A percentile compares a stretch with the other conserved stretches of the same genome.
Evolutionary conservation across 2,329 filamentous ascomycete species (phyloP).

Genomic region (Akanthomyces uredinophilus): DNA sequence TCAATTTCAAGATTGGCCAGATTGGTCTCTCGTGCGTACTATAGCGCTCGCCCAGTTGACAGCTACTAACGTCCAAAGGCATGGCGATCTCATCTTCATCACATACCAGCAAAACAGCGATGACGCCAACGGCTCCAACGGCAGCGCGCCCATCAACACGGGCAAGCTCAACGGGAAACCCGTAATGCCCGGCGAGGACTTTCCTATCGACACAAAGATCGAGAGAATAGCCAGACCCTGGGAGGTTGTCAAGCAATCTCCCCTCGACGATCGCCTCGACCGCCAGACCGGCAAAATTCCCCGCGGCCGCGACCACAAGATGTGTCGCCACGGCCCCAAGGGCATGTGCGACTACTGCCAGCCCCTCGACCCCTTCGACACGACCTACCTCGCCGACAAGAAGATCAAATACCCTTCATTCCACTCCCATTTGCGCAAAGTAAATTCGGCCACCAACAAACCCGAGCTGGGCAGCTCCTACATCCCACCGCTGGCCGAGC

Average conservation of each 20-base stretch:
- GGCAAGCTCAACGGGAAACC: constrained; percentile 75
- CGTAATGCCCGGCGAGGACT: constrained; percentile 62
- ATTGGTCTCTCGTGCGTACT: constrained; percentile 52
- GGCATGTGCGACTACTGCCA: constrained; percentile 99
- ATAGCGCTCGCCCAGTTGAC: constrained; percentile 15
- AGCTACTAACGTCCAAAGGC: constrained; percentile 44
- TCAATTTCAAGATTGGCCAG: constrained; percentile 49
- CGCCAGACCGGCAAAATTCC: constrained; percentile 85
- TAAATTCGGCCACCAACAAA: constrained; percentile 95
- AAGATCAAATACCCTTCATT: constrained; percentile 99
- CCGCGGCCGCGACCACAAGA: constrained; percentile 65
- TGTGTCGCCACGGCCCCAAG: constrained; percentile 94
- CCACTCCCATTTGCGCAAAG: constrained; percentile 88
- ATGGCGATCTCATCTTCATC: constrained; percentile 88
- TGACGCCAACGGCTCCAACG: constrained; percentile 28
- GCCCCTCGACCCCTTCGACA: constrained; percentile 88
- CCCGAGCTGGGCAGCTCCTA: constrained; percentile 90
- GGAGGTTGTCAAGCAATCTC: constrained; percentile 85
- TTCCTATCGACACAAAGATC: constrained; percentile 67
- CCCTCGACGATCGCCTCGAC: constrained; percentile 81
- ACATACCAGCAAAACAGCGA: constrained; percentile 62
- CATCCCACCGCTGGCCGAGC: constrained; percentile 90
- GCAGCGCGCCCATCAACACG: constrained; percentile 40
- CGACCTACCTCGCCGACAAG: constrained; percentile 84
- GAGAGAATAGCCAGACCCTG: constrained; percentile 48